Conservation (phyloP, 2,329 filamentous ascomycete species). For the Ascomycota sp. region DNA sequence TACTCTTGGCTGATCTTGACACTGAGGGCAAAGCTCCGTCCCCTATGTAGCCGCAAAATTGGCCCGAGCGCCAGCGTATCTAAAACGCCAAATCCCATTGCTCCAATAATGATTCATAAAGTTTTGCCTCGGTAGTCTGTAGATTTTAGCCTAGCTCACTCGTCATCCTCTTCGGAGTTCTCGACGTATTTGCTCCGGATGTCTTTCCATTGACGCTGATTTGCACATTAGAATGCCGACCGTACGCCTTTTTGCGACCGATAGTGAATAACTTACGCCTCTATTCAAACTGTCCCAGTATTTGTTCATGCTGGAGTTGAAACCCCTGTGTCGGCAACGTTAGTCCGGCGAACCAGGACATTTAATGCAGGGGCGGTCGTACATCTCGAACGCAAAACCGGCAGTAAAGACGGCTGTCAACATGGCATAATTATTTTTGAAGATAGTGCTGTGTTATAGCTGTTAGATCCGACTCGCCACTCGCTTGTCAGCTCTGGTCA, state of each 20-base stretch:
- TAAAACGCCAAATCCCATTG: neutral
- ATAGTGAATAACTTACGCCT: conserved; percentile 45
- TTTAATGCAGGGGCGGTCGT: conserved; percentile 18
- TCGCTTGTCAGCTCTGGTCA: conserved; percentile 4
- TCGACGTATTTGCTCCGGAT: conserved; percentile 79
- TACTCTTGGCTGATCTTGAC: too few species aligned
- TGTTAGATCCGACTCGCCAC: conserved; percentile 8
- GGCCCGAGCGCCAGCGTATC: neutral
- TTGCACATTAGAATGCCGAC: conserved; percentile 13
- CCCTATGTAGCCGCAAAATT: too few species aligned
- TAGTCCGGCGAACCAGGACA: neutral
- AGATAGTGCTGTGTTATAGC: conserved; percentile 41
- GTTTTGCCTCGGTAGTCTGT: conserved; percentile 2
- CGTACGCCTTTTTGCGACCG: conserved; percentile 72
- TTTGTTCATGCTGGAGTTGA: conserved; percentile 62
- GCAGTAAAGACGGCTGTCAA: conserved; percentile 66
- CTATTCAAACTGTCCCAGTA: conserved; percentile 83
- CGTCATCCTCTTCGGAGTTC: conserved; percentile 47
- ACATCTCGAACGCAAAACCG: conserved; percentile 92
- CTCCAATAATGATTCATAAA: neutral
- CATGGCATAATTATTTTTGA: conserved; percentile 78
- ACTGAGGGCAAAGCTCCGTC: too few species aligned
- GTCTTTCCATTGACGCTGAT: conserved; percentile 97
- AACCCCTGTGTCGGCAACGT: conserved; percentile 37
- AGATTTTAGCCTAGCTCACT: conserved; percentile 8